Percentiles rank a stretch among this genome's conserved stretches.
Conservation (phyloP, 169 alveolate genomes). For the Amoebophrya sp. region DNA sequence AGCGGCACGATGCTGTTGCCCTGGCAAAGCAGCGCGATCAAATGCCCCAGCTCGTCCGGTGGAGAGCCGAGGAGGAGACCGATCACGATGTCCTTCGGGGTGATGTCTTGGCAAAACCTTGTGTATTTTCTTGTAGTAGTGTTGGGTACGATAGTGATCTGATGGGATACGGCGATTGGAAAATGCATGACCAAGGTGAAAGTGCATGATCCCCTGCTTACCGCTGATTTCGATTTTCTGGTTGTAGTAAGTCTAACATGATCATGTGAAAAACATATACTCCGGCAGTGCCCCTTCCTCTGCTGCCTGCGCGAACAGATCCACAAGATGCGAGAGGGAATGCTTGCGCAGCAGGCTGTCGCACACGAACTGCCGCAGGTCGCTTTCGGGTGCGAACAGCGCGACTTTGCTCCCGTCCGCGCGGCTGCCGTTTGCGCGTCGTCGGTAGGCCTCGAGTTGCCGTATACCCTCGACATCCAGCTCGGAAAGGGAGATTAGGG, state of each 20-base stretch:
- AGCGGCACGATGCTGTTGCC: neutral
- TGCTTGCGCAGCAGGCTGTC: neutral
- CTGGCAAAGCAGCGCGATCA: neutral
- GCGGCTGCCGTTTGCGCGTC: neutral
- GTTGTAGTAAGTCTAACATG: too few species aligned
- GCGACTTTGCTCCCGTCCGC: neutral
- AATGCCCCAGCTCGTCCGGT: neutral
- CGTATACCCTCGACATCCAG: neutral
- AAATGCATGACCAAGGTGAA: too few species aligned
- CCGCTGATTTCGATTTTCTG: too few species aligned
- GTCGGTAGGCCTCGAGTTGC: neutral
- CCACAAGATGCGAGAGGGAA: neutral
- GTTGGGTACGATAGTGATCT: too few species aligned
- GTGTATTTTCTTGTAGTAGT: too few species aligned
- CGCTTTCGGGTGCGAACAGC: neutral
- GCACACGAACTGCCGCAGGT: neutral
- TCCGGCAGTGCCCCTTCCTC: neutral
- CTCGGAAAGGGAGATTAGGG: neutral
- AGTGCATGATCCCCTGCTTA: too few species aligned
- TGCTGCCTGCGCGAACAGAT: neutral
- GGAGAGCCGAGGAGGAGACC: neutral
- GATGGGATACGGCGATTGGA: too few species aligned
- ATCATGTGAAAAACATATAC: too few species aligned
- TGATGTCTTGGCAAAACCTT: neutral
- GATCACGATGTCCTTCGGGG: conserved; percentile 3